Conservation (phyloP, 148 eudicot genomes). For the Chenopodium suecicum region DNA sequence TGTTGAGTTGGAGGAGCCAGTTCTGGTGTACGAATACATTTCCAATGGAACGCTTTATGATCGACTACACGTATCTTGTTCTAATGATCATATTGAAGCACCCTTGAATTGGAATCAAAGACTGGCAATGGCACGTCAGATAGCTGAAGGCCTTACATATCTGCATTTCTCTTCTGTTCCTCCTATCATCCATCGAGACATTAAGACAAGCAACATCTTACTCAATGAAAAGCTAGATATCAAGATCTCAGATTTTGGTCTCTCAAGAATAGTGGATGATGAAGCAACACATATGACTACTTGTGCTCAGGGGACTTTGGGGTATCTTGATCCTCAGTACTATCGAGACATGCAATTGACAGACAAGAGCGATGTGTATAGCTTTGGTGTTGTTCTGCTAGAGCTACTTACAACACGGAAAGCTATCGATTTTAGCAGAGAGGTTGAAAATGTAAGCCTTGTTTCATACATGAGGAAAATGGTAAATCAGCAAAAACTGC, state of each 20-base stretch:
- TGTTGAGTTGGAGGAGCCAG: constrained; percentile 53
- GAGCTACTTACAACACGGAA: constrained; percentile 51
- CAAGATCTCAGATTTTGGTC: constrained; percentile 63
- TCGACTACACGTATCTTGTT: constrained; percentile 31
- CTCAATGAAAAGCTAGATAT: constrained; percentile 50
- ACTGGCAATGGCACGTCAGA: constrained; percentile 46
- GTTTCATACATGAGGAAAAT: constrained; percentile 41
- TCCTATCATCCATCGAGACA: constrained; percentile 58
- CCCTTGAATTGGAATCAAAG: constrained; percentile 41
- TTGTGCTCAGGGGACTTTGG: constrained; percentile 53
- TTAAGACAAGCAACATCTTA: constrained; percentile 55
- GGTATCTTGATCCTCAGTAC: constrained; percentile 64
- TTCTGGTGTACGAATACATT: constrained; percentile 50
- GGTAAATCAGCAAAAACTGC: constrained; percentile 28
- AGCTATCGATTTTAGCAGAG: constrained; percentile 53
- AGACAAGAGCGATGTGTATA: constrained; percentile 60
- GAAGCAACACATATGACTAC: constrained; percentile 48
- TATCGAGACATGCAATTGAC: constrained; percentile 53
- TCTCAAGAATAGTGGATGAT: constrained; percentile 48
- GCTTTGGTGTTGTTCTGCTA: constrained; percentile 62
- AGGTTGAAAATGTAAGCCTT: constrained; percentile 46
- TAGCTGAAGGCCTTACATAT: constrained; percentile 60
- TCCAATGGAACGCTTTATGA: constrained; percentile 56
- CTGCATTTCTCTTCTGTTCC: constrained; percentile 53
- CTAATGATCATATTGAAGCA: constrained; percentile 11